Evolutionary conservation across 352 stramenopile genomes (phyloP), one percentile per base, ranked within the genome.

Genomic region (Vaucheria bursata): DNA sequence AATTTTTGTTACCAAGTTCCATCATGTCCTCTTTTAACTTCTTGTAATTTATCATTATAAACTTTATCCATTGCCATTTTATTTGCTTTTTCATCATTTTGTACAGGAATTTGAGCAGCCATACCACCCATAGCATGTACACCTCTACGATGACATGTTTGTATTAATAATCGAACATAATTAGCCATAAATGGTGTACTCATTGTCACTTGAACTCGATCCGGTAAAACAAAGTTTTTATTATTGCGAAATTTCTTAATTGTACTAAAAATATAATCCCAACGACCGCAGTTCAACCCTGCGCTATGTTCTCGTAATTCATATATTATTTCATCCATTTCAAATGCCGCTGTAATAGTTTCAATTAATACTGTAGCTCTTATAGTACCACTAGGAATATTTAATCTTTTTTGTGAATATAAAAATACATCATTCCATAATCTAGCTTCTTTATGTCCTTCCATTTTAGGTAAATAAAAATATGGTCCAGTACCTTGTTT

Each of bases 391-490:
- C 65, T 29, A 29, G 36, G 33, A 2, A 72, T 7, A 7, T 35
- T 12, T 12, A 50, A 50, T 12, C 65, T 8, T 25, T 45, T 87
- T 81, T 98, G 92, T 18, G 92, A 86, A n/a, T 91, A 89, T 37
- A 93, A 85, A 81, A 98, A 97, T 32, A 98, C 93, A 81, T 97
- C 93, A 81, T 97, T 97, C 92, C 94, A 97, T n/a, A 98, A 87
- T 69, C 92, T 90, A 50, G 94, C 94, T 81, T 98, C 94, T 25
- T 97, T 79, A 85, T 97, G 92, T 75, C 90, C 88, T 85, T 98
- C 93, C 31, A 98, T 79, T 86, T 98, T 98, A 49, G 94, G 93
- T 65, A 97, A 82, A 85, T 98, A 98, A 73, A 94, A 97, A 88
- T 97, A 97, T 31, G 92, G 89, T 2, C 90, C 90, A 18, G 88